A percentile compares a stretch with the other conserved stretches of the same genome.
Evolutionary conservation across 768 basidiomycete species (phyloP).

Genomic region (Baorangia bicolor): DNA sequence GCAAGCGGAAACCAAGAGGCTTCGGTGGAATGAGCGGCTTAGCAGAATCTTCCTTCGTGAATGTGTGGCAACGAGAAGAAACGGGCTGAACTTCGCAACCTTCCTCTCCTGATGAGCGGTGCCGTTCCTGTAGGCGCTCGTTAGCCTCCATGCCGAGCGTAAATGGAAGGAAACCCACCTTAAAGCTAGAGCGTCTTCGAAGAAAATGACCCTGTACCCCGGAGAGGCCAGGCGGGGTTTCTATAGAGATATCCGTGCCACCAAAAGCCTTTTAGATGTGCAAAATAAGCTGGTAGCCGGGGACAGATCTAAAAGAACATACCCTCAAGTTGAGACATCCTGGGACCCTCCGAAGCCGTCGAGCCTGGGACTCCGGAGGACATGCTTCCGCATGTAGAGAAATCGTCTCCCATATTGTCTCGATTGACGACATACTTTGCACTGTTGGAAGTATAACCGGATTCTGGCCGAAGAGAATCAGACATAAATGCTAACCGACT

Average conservation of each 20-base stretch:
- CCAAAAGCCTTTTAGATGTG: neutral
- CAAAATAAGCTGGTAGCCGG: neutral
- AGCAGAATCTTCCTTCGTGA: neutral
- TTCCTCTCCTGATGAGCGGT: neutral
- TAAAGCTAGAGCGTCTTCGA: neutral
- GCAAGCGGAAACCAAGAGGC: neutral
- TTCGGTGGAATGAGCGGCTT: slow-evolving; percentile 8
- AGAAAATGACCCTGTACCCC: neutral
- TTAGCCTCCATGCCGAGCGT: neutral
- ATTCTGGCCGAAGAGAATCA: slow-evolving; percentile 4
- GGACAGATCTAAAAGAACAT: neutral
- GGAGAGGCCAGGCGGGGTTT: neutral
- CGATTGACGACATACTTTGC: neutral
- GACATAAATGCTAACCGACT: neutral
- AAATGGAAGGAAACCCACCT: neutral
- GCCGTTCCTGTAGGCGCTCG: neutral
- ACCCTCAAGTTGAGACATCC: slow-evolving; percentile 6
- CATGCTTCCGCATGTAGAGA: neutral
- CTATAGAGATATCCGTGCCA: neutral
- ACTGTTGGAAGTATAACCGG: neutral
- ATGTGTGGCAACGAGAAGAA: neutral
- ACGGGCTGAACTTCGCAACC: neutral
- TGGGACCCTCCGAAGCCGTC: slow-evolving; percentile 6
- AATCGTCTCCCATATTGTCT: neutral
- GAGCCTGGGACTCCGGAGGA: neutral